Evolutionary conservation across 176 grass and related monocot genomes (phyloP), one percentile per base, ranked within the genome.

Genomic region (Carex parvula): DNA sequence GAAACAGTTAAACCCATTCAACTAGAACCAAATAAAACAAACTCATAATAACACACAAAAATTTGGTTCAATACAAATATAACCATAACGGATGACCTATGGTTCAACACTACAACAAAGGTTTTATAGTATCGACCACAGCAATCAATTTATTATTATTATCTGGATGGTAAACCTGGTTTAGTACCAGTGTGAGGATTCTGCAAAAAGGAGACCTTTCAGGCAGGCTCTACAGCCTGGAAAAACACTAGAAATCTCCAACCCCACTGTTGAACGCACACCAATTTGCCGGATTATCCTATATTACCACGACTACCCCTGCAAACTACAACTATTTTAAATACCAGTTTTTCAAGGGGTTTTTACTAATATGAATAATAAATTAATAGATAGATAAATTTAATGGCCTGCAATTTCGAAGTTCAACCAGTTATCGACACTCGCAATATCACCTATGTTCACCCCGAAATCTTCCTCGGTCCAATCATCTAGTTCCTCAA

Each of bases 241-340:
- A 67, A 83, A 83, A 83, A 83, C 80, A 62, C 42, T 83, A 83
- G 20, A 30, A 61, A 83, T 50, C 80, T 83, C 80, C 80, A 67
- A 63, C 22, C 79, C 8, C 55, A 60, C 79, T 15, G 33, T 5
- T 13, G 6, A 54, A n/a, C 7, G 26, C 39, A 29, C 21, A 62
- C 30, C 57, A 64, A 44, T 39, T 50, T 64, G 8, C n/a, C n/a
- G 9, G 46, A 50, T 50, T 46, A 46, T 8, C 42, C 42, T 44
- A 42, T 42, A 7, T 32, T 54, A 80, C 42, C 9, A 53, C 5
- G 26, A 21, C 30, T 60, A 29, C 80, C 60, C n/a, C 42, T 26
- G 13, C 41, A 3, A 62, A 65, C 80, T 68, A 62, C 21, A 10
- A 65, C 61, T 68, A 44, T 64, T 53, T 7, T 16, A 46, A 83